phyloP scores from a whole-genome alignment of 192 early-diverging fungal genomes.

The Funneliformis mosseae region DNA sequence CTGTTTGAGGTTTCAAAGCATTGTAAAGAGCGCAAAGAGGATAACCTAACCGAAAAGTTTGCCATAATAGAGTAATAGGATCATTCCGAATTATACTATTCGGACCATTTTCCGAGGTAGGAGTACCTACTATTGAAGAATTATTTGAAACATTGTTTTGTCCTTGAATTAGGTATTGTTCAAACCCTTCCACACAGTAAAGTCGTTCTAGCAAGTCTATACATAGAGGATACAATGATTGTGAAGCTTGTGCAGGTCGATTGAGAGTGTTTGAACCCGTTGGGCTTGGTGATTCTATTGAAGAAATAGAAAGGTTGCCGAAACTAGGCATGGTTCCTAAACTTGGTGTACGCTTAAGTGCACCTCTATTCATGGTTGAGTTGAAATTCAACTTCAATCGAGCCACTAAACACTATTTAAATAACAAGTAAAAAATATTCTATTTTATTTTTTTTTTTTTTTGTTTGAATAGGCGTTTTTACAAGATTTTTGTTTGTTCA shows the following conservation, averaged over 20 bases:
- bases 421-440: not conserved
- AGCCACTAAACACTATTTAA: no score
- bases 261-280: conserved; percentile 44
- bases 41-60: conserved; percentile 69
- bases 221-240: conserved; percentile 76
- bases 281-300: conserved; percentile 44
- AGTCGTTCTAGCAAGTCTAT: conserved; percentile 70
- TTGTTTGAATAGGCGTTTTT: not conserved
- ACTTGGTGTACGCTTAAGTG: conserved; percentile 31
- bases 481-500: not conserved
- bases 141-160: conserved; percentile 44
- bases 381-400: not conserved
- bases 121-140: conserved; percentile 35
- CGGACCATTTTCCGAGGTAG: conserved; percentile 28
- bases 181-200: conserved; percentile 70
- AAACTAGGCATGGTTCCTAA: conserved; percentile 21
- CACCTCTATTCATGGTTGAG: not conserved
- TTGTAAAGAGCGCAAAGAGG: conserved; percentile 75
- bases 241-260: conserved; percentile 39
- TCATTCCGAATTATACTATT: conserved; percentile 44
- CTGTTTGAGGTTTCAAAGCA: conserved; percentile 63
- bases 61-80: conserved; percentile 74
- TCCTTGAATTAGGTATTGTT: conserved; percentile 57
- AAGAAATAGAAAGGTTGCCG: conserved; percentile 4
- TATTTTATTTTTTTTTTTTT: not conserved